Conservation (phyloP, 495 filamentous ascomycete species). For the Podospora anserina region DNA sequence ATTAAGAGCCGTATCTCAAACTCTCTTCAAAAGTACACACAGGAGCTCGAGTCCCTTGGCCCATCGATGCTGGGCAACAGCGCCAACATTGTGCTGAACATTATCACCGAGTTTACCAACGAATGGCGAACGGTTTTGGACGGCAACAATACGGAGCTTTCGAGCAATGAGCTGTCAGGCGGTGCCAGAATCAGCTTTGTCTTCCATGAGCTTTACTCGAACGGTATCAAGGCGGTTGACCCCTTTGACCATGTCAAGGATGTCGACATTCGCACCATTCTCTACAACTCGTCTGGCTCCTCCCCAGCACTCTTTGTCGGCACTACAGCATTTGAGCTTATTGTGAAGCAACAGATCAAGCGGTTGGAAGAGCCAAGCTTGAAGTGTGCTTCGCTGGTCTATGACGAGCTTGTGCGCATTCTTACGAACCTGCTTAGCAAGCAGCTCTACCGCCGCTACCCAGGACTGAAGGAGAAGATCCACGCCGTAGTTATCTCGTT, state of each 20-base stretch:
- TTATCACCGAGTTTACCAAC: slow-evolving; percentile 97
- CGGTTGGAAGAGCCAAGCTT: slow-evolving; percentile 92
- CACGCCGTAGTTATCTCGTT: slow-evolving; percentile 90
- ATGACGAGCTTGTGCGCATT: slow-evolving; percentile 96
- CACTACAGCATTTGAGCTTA: slow-evolving; percentile 94
- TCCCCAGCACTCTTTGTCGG: slow-evolving; percentile 97
- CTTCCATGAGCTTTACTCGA: slow-evolving; percentile 97
- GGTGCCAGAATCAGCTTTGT: slow-evolving; percentile 99
- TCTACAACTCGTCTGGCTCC: slow-evolving; percentile 97
- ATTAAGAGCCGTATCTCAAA: slow-evolving; percentile 94
- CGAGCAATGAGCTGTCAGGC: slow-evolving; percentile 88
- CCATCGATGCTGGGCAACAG: slow-evolving; percentile 96
- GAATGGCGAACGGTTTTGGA: slow-evolving; percentile 96
- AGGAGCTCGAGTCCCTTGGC: slow-evolving; percentile 78
- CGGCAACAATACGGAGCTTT: slow-evolving; percentile 93
- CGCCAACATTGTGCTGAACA: slow-evolving; percentile 92
- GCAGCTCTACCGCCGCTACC: slow-evolving; percentile 87
- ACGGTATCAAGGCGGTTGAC: slow-evolving; percentile 97
- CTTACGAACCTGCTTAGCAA: slow-evolving; percentile 85
- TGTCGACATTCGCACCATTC: slow-evolving; percentile 91
- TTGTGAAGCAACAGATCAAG: slow-evolving; percentile 98
- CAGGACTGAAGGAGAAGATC: slow-evolving; percentile 91
- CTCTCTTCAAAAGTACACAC: slow-evolving; percentile 85
- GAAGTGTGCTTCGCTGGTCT: slow-evolving; percentile 95
- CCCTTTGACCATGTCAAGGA: slow-evolving; percentile 98